phyloP scores from a whole-genome alignment of 2,329 filamentous ascomycete species.

The Grosmannia clavigera region DNA sequence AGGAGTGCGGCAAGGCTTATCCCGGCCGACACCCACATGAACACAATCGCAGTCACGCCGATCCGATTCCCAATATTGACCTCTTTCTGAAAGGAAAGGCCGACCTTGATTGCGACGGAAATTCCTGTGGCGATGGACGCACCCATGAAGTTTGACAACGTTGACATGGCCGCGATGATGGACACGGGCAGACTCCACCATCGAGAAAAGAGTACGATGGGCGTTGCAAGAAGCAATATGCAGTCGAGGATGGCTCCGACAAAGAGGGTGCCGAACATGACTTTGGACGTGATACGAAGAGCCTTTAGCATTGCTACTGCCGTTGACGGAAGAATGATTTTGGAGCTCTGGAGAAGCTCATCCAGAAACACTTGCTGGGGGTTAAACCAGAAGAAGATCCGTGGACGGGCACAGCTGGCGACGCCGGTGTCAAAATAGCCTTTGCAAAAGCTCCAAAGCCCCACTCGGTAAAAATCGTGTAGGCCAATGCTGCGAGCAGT shows the following conservation, averaged over 20 bases:
- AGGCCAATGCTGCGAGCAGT: slow-evolving; percentile 77
- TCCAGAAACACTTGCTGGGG: slow-evolving; percentile 69
- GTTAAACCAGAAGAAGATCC: slow-evolving; percentile 78
- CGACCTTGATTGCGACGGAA: slow-evolving; percentile 68
- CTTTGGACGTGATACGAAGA: slow-evolving; percentile 60
- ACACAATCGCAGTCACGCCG: slow-evolving; percentile 64
- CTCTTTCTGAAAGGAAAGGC: slow-evolving; percentile 56
- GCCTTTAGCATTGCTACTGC: slow-evolving; percentile 63
- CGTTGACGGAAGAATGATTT: slow-evolving; percentile 65
- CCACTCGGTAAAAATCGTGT: slow-evolving; percentile 90
- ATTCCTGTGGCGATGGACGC: slow-evolving; percentile 71
- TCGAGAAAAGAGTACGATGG: slow-evolving; percentile 40
- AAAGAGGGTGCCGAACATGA: slow-evolving; percentile 87
- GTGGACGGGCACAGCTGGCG: slow-evolving; percentile 59
- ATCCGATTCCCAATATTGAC: slow-evolving; percentile 65
- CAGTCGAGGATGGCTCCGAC: slow-evolving; percentile 57
- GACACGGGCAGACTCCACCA: slow-evolving; percentile 54
- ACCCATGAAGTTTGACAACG: slow-evolving; percentile 53
- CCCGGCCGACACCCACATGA: slow-evolving; percentile 75
- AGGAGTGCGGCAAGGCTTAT: slow-evolving; percentile 57
- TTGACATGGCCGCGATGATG: slow-evolving; percentile 54
- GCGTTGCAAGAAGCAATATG: slow-evolving; percentile 55
- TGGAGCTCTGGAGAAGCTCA: slow-evolving; percentile 71
- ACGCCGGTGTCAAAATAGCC: slow-evolving; percentile 66
- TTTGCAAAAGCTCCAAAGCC: slow-evolving; percentile 86